Base-by-base conservation (phyloP, 2,329 filamentous ascomycete genomes). In the Leptographium procerum region DNA sequence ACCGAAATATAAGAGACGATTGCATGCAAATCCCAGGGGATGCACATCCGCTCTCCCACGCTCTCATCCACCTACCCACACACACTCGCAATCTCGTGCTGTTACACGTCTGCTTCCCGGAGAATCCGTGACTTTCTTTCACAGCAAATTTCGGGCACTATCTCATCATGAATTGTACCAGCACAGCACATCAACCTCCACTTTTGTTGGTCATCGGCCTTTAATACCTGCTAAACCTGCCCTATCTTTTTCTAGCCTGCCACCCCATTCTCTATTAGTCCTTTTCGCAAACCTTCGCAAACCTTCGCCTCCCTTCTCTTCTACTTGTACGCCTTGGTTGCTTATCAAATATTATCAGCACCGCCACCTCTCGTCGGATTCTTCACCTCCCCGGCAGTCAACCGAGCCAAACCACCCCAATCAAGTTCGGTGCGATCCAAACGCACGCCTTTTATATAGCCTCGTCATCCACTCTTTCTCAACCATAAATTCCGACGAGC, bases 121-220 rank as follows among this genome's bases (percentile, higher is more conserved):
- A 24, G 14, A 29, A 50, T 24, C 29, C 50, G 29, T 52, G 29
- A 9, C 50, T 11, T 10, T 51, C 16, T 14, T 31, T 13, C 36
- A 14, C 24, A 26, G n/a, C 24, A 28, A 16, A 45, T 3, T 31
- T 4, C 24, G 26, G 14, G 6, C 16, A n/a, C 13, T 19, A 40
- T 52, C n/a, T 50, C 55, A 52, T 29, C 52, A 59, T 59, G 58
- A 59, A 34, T 57, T 51, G 31, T 19, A 53, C 33, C 58, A 22
- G 54, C 58, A 36, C 48, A 22, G 40, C 31, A 14, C 50, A 55
- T 16, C 58, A 26, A 24, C 43, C 36, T 47, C 54, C 40, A 33
- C 48, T 60, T 50, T 57, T 34, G n/a, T 52, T 54, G 51, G 50
- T 52, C 48, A n/a, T 33, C 52, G 43, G 52, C 43, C 54, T 57